Base-by-base conservation (phyloP, 2,329 filamentous ascomycete species). In the Colletotrichum phormii region DNA sequence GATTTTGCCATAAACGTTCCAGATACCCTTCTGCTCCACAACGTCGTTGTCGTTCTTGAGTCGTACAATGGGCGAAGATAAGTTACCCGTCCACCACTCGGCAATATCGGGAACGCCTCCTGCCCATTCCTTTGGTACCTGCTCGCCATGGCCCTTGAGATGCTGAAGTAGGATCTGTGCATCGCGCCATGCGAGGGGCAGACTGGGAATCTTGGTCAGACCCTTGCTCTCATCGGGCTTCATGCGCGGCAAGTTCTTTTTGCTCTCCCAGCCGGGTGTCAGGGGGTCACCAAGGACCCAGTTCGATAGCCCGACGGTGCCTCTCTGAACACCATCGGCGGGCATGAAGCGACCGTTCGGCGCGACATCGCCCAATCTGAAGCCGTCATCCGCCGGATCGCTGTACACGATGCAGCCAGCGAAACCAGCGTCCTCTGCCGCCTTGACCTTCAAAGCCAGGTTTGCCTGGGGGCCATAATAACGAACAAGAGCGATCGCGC, bases 271-370 rank as follows among this genome's bases (percentile, higher is more conserved):
- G 5, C 95, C 95, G 3, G 97, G 97, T 0, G 95, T 97, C 57
- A 98, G 87, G n/a, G 95, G 93, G 82, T 99, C 97, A 49, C 97
- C 97, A 0, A 97, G 84, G 4, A 98, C 90, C 90, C 92, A 95
- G 78, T 91, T 95, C 84, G 90, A 93, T 77, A 97, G 83, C 74
- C 92, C 93, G 31, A 98, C 97, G 5, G 91, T 89, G 4, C 93
- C 95, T 78, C 96, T 89, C 80, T 97, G 94, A 3, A 98, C 93
- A 58, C 92, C 93, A 78, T 97, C 94, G 1, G 89, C 88, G 0
- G 95, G 94, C 89, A 96, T 93, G 82, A 88, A 97, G 29, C 91
- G 90, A 46, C 95, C 95, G 29, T 93, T 86, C 0, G 96, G 95
- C 76, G 92, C 95, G 0, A 90, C 87, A 0, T 91, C 86, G 4